Base-by-base conservation (phyloP, 208 protist species). In the Wallacemonas sp. region DNA sequence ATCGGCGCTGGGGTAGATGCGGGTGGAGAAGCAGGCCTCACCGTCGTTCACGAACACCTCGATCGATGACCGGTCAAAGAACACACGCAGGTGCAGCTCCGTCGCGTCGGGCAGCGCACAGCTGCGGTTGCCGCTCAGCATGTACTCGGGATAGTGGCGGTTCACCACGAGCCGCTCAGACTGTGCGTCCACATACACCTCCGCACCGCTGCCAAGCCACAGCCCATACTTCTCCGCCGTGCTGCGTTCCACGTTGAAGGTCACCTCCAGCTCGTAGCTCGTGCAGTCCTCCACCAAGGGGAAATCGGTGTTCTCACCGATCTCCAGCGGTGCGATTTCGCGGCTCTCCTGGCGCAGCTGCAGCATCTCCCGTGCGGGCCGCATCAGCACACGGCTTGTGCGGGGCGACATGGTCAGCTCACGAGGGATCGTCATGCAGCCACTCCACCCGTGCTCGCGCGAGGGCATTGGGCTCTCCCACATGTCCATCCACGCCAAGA, bases 11-110 rank as follows among this genome's bases (percentile, higher is more conserved):
- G 80, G 80, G 46, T 81, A 86, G n/a, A 86, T 42, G 57, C 80
- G 80, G 0, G 68, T 66, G 17, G 71, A 73, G 36, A 86, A 73
- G n/a, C 36, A 39, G 27, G 17, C 65, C 48, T 79, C 71, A 42
- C 80, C 80, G 26, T 74, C 44, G 64, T 86, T 76, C 42, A 83
- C 72, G 21, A 86, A 86, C 66, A 86, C 80, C 65, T 86, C 80
- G 12, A 86, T 69, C 30, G 76, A 80, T 22, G 76, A 81, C 37
- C 66, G 67, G 60, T 86, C 80, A 30, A 86, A 50, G 50, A 71
- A 86, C n/a, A 82, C 45, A 63, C 61, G 80, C 53, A 86, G 57
- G n/a, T 38, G 41, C 67, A 85, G 66, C 38, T 80, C 30, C 13
- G 64, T 46, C 54, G 67, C 63, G 17, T 42, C 44, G 30, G 71